Percentiles rank a stretch among this genome's conserved stretches.
Evolutionary conservation across 2,329 filamentous ascomycete genomes (phyloP).

Genomic region (Colletotrichum navitas): DNA sequence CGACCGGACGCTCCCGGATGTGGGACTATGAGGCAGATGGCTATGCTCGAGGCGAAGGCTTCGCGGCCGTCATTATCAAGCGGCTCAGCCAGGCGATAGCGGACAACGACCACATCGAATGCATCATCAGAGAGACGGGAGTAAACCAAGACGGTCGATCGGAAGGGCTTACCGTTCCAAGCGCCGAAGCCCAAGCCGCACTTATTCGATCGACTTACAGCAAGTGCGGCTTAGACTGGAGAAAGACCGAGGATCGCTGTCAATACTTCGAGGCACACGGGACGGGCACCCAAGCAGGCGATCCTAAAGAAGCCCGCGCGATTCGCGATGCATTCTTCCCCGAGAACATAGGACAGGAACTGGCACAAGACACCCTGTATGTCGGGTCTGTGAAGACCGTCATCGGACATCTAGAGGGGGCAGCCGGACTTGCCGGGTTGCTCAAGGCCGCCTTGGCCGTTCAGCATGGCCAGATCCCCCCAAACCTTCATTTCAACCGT

Average conservation of each 20-base stretch:
- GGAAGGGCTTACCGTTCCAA: constrained; percentile 53
- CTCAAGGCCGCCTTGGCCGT: not conserved
- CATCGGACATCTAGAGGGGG: not conserved
- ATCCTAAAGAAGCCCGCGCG: not conserved
- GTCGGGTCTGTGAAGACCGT: not conserved
- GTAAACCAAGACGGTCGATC: constrained; percentile 47
- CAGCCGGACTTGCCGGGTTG: not conserved
- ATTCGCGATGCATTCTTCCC: not conserved
- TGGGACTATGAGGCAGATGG: constrained; percentile 61
- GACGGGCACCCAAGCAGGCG: constrained; percentile 54
- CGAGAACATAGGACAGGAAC: too few relatives aligned
- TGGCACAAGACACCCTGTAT: not conserved
- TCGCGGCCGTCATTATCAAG: constrained; percentile 62
- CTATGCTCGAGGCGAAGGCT: constrained; percentile 66
- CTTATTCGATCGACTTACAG: constrained; percentile 48
- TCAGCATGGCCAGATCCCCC: not conserved
- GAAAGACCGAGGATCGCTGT: constrained; percentile 29
- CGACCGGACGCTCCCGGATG: constrained; percentile 47
- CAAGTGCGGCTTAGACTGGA: constrained; percentile 17
- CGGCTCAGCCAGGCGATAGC: constrained; percentile 56
- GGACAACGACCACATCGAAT: constrained; percentile 47
- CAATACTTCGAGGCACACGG: constrained; percentile 51
- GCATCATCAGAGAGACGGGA: constrained; percentile 45
- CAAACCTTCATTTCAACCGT: not conserved
- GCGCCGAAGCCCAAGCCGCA: constrained; percentile 44